phyloP scores from a whole-genome alignment of 257 asterid species.

The Plectranthus barbatus region DNA sequence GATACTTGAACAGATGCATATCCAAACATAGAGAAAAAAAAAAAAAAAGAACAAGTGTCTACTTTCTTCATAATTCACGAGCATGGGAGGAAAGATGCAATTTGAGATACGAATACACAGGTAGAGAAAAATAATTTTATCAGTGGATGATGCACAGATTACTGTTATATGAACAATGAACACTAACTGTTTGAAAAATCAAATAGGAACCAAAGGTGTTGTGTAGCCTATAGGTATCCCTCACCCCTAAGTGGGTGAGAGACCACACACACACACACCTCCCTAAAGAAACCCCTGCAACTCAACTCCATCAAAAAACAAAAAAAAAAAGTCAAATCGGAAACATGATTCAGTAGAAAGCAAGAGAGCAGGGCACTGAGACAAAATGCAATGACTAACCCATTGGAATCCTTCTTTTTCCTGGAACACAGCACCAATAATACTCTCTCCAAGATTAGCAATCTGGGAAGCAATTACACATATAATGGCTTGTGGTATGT shows the following conservation, averaged over 20 bases:
- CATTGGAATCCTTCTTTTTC: slow-evolving; percentile 44
- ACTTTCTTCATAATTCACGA: background rate
- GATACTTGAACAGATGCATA: background rate
- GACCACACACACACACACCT: no score
- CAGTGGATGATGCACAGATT: background rate
- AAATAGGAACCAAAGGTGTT: background rate
- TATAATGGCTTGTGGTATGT: slow-evolving; percentile 36
- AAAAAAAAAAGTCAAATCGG: no score
- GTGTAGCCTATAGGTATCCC: no score
- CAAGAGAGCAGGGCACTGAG: background rate
- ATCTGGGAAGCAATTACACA: slow-evolving; percentile 87
- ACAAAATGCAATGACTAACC: slow-evolving; percentile 22
- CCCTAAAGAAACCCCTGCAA: no score
- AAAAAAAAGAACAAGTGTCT: no score
- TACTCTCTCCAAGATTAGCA: slow-evolving; percentile 94
- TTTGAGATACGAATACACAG: background rate
- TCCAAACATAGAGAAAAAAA: background rate
- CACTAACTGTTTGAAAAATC: background rate
- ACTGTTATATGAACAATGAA: background rate
- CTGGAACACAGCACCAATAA: slow-evolving; percentile 72
- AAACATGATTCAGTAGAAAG: no score
- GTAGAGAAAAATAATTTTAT: background rate
- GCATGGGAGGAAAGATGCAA: background rate
- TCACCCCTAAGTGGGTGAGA: no score
- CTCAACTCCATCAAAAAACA: no score